phyloP scores from a whole-genome alignment of 2,329 filamentous ascomycete species.

The Ceratocystiopsis brevicomis region DNA sequence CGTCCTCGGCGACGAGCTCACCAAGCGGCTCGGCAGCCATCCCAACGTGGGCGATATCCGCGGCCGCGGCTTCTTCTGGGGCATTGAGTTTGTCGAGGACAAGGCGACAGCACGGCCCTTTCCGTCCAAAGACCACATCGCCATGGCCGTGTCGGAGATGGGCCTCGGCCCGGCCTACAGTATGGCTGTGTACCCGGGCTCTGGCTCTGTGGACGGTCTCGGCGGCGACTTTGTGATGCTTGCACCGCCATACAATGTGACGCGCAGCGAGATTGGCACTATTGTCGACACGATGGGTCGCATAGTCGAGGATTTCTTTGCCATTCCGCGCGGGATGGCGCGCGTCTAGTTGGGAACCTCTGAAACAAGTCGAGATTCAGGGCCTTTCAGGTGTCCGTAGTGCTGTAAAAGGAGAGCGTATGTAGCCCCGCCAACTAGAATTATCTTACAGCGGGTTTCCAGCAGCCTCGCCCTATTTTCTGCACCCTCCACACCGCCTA shows the following conservation, averaged over 20 bases:
- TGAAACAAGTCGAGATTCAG: too few species aligned
- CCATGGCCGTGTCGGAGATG: slow-evolving; percentile 16
- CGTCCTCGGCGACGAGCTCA: slow-evolving; percentile 15
- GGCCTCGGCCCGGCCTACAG: slow-evolving; percentile 16
- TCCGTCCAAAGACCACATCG: slow-evolving; percentile 14
- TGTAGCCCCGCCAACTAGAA: too few species aligned
- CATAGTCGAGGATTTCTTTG: slow-evolving; percentile 34
- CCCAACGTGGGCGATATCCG: slow-evolving; percentile 24
- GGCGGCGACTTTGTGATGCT: slow-evolving; percentile 51
- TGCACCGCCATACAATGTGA: slow-evolving; percentile 49
- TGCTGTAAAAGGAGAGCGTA: too few species aligned
- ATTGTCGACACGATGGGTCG: slow-evolving; percentile 31
- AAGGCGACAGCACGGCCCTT: slow-evolving; percentile 17
- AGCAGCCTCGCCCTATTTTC: too few species aligned
- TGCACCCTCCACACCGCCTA: too few species aligned
- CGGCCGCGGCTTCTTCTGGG: slow-evolving; percentile 26
- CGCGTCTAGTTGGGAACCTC: too few species aligned
- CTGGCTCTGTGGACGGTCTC: slow-evolving; percentile 39
- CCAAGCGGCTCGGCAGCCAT: slow-evolving; percentile 14
- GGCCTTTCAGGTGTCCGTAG: too few species aligned
- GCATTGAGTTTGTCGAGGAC: slow-evolving; percentile 22
- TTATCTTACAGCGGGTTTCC: too few species aligned
- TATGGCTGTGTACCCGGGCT: slow-evolving; percentile 41
- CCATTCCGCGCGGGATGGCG: too few species aligned
- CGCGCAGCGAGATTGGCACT: slow-evolving; percentile 31